These are phyloP conservation scores for Backusella westeae DNA, from an alignment of 192 early-diverging fungal species.

Conservation along the genomic window DNA sequence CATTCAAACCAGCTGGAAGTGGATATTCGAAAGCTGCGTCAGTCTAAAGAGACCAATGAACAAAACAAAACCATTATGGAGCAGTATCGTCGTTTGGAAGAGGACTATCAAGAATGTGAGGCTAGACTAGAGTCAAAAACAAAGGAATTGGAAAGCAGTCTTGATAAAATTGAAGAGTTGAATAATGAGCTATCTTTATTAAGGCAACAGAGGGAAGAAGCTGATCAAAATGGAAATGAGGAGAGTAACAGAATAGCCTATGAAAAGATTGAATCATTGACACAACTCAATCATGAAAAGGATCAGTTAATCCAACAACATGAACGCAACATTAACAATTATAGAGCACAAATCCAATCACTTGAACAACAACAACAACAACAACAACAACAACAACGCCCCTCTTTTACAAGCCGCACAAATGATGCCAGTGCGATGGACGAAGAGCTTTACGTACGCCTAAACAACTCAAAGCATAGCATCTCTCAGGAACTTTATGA, in stretches of 20 bases:
- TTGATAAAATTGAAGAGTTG: neutral
- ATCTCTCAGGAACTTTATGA: neutral
- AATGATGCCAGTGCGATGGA: neutral
- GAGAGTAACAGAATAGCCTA: neutral
- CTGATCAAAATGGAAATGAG: neutral
- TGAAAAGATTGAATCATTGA: neutral
- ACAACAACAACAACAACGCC: neutral
- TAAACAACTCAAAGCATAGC: neutral
- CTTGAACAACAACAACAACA: neutral
- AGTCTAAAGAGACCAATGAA: neutral
- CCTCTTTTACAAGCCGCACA: neutral
- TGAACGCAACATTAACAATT: neutral
- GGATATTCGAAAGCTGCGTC: neutral
- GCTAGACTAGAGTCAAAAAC: neutral
- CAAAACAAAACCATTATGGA: neutral
- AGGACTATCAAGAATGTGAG: neutral
- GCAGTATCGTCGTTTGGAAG: neutral
- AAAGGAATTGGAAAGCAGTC: neutral
- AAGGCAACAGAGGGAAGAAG: neutral
- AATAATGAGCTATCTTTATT: neutral
- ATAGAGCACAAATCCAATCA: neutral
- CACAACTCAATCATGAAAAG: neutral
- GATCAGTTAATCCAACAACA: neutral
- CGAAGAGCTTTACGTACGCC: neutral
- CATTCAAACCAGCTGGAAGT: neutral